A percentile compares a stretch with the other conserved stretches of the same genome.
phyloP scores from a whole-genome alignment of 306 rosid species.

The Citrullus mucosospermus region DNA sequence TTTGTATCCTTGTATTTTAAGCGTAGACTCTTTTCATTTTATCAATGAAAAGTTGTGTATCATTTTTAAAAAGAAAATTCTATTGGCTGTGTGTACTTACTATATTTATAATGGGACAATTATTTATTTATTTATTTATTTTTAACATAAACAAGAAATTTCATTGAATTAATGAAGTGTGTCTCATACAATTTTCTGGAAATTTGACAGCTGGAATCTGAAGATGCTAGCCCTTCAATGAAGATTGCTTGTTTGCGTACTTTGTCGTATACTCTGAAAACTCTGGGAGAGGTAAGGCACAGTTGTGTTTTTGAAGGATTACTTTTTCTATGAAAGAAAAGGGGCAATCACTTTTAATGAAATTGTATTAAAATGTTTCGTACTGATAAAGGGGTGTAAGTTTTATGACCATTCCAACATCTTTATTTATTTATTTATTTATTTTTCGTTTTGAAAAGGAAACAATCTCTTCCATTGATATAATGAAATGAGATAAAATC shows the following conservation, averaged over 20 bases:
- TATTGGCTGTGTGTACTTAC: neutral
- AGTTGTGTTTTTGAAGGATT: slow-evolving; percentile 1
- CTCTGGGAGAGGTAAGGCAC: slow-evolving; percentile 73
- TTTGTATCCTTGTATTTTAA: too few species aligned
- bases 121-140: too few species aligned
- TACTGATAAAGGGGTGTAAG: neutral
- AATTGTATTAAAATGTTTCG: neutral
- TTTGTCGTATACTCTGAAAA: slow-evolving; percentile 63
- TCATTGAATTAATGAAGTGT: too few species aligned
- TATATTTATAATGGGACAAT: neutral
- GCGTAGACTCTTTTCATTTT: too few species aligned
- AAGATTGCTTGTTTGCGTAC: slow-evolving; percentile 78
- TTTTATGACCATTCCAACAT: neutral
- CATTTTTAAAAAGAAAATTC: too few species aligned
- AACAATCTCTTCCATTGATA: too few species aligned
- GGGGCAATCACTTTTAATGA: neutral
- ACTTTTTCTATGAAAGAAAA: neutral
- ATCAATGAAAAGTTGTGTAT: too few species aligned
- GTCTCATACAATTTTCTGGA: neutral
- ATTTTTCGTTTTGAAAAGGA: too few species aligned
- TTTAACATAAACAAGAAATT: too few species aligned
- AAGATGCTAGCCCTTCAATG: slow-evolving; percentile 73
- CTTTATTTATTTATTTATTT: neutral
- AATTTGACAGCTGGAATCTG: slow-evolving; percentile 53
- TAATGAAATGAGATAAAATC: too few species aligned